Evolutionary conservation across 768 basidiomycete genomes (phyloP).

Genomic region (Leccinum subtestaceum): DNA sequence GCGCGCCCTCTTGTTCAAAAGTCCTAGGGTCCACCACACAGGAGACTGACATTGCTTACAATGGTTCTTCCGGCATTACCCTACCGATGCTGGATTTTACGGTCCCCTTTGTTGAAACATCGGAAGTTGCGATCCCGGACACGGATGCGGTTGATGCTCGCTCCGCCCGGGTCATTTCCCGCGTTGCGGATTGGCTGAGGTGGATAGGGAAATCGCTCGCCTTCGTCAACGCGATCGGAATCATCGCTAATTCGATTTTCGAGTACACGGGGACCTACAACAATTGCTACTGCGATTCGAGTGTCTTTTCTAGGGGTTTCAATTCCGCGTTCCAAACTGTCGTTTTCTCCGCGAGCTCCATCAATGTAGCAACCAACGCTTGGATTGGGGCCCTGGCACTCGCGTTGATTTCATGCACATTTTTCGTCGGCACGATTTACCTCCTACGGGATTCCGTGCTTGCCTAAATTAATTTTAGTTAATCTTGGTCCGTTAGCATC

Average conservation of each 20-base stretch:
- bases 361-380: conserved; percentile 10
- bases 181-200: conserved; percentile 19
- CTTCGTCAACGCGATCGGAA: conserved; percentile 24
- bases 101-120: neutral
- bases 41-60: no score
- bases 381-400: neutral
- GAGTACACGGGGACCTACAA: conserved; percentile 27
- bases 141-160: neutral
- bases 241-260: conserved; percentile 26
- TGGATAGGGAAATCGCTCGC: conserved; percentile 30
- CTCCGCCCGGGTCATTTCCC: neutral
- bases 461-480: neutral
- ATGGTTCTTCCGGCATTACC: neutral
- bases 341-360: conserved; percentile 5
- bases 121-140: neutral
- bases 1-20: no score
- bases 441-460: neutral
- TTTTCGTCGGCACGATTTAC: neutral
- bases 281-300: conserved; percentile 32
- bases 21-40: neutral
- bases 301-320: conserved; percentile 15
- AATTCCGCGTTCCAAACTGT: conserved; percentile 32
- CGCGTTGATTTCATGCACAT: neutral
- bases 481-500: no score
- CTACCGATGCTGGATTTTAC: neutral